phyloP scores from a whole-genome alignment of 2,329 filamentous ascomycete species.

The Chaetoscypha palmicola region DNA sequence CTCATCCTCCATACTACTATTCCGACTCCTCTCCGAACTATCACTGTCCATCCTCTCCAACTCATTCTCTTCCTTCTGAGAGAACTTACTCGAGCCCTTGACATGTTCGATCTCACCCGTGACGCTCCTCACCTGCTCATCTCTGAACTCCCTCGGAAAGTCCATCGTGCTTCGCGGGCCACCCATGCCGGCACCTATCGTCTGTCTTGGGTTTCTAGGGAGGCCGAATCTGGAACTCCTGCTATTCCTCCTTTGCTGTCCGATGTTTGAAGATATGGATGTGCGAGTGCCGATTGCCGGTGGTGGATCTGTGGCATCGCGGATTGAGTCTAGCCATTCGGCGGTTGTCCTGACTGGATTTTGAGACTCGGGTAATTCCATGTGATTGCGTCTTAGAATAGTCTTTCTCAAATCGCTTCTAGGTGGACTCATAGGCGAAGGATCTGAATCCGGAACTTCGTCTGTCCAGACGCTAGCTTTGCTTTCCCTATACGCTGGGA shows the following conservation, averaged over 20 bases:
- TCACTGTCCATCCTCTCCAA: conserved; percentile 7
- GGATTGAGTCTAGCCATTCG: conserved; percentile 16
- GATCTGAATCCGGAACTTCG: conserved; percentile 14
- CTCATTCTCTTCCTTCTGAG: conserved; percentile 3
- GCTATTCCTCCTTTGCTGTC: background rate
- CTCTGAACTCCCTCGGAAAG: background rate
- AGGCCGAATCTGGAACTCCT: conserved; percentile 1
- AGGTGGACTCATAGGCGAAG: conserved; percentile 11
- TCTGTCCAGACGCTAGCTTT: conserved; percentile 27
- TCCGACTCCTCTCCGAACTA: conserved; percentile 4
- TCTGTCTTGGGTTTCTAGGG: conserved; percentile 9
- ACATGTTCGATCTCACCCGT: conserved; percentile 5
- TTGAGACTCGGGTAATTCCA: conserved; percentile 11
- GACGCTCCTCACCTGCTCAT: conserved; percentile 4
- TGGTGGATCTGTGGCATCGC: background rate
- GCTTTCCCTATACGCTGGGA: conserved; percentile 15
- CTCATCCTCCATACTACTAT: background rate
- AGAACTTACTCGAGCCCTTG: conserved; percentile 10
- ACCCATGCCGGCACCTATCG: conserved; percentile 2
- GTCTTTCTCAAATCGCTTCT: background rate
- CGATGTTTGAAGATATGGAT: background rate
- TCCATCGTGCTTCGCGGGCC: conserved; percentile 3
- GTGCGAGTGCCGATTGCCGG: background rate
- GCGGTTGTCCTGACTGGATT: conserved; percentile 14
- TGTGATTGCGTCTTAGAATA: conserved; percentile 3